Percentiles rank a stretch among this genome's conserved stretches.
Evolutionary conservation across 805 yeast genomes (phyloP).

Genomic region (Myxozyma lipomycoides): DNA sequence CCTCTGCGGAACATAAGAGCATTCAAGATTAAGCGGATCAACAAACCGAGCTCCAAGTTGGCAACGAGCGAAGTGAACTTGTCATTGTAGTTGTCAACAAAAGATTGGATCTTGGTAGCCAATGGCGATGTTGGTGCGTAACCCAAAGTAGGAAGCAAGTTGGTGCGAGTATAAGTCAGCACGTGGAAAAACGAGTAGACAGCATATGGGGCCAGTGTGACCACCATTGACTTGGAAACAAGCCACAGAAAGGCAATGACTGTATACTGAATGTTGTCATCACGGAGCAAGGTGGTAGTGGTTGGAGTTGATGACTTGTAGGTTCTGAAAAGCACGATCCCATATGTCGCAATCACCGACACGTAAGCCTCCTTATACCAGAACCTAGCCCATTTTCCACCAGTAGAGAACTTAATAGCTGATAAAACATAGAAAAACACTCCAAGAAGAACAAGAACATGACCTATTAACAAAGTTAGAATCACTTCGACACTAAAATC

Average conservation of each 20-base stretch:
- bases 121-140: slow-evolving; percentile 33
- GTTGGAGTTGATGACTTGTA: slow-evolving; percentile 34
- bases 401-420: slow-evolving; percentile 32
- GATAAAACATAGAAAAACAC: slow-evolving; percentile 42
- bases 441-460: slow-evolving; percentile 46
- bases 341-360: slow-evolving; percentile 69
- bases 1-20: slow-evolving; percentile 57
- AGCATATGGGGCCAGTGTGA: slow-evolving; percentile 69
- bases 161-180: slow-evolving; percentile 62
- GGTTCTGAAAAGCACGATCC: slow-evolving; percentile 66
- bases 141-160: slow-evolving; percentile 61
- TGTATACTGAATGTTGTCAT: slow-evolving; percentile 75
- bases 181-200: slow-evolving; percentile 80
- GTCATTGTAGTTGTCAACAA: slow-evolving; percentile 56
- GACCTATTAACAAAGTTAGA: slow-evolving; percentile 41
- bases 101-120: slow-evolving; percentile 39
- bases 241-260: slow-evolving; percentile 51
- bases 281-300: slow-evolving; percentile 41
- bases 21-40: slow-evolving; percentile 44
- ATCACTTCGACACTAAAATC: neutral
- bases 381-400: slow-evolving; percentile 38
- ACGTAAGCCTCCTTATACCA: slow-evolving; percentile 60
- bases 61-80: slow-evolving; percentile 57
- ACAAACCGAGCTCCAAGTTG: slow-evolving; percentile 49
- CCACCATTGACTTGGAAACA: slow-evolving; percentile 54